Percentiles rank a stretch among this genome's conserved stretches.
These are phyloP conservation scores for Colletotrichum spinosum DNA, from an alignment of 2,329 filamentous ascomycete species.

Conservation along the genomic window DNA sequence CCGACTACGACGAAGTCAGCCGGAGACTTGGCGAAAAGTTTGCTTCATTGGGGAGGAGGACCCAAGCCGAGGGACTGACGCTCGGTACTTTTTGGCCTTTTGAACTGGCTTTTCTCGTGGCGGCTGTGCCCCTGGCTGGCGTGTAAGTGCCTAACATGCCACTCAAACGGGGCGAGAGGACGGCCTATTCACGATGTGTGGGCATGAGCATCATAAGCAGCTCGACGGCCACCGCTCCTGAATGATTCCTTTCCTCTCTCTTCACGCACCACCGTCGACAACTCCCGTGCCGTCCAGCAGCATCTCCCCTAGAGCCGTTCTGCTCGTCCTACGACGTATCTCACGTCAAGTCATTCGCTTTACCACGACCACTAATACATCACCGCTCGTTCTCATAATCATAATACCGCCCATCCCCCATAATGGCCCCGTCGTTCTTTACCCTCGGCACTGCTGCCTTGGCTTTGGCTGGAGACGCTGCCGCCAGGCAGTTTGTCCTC, in stretches of 20 bases:
- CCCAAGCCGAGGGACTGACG: neutral
- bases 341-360: slow-evolving; percentile 56
- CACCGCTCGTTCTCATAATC: slow-evolving; percentile 43
- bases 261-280: slow-evolving; percentile 26
- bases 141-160: slow-evolving; percentile 10
- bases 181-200: neutral
- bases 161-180: neutral
- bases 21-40: neutral
- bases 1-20: neutral
- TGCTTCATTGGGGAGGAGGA: neutral
- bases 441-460: slow-evolving; percentile 53
- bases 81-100: neutral
- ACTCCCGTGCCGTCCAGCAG: slow-evolving; percentile 32
- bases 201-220: slow-evolving; percentile 29
- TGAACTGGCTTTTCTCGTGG: slow-evolving; percentile 3
- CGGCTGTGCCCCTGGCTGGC: slow-evolving; percentile 5
- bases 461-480: slow-evolving; percentile 48
- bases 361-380: slow-evolving; percentile 30
- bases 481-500: slow-evolving; percentile 51
- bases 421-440: slow-evolving; percentile 56
- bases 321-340: slow-evolving; percentile 57
- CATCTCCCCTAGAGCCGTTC: slow-evolving; percentile 41
- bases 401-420: slow-evolving; percentile 39
- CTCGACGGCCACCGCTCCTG: slow-evolving; percentile 7
- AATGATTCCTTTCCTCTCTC: neutral